Evolutionary conservation across 352 stramenopile genomes (phyloP), one percentile per base, ranked within the genome.

Genomic region (Phytopythium aichiense): DNA sequence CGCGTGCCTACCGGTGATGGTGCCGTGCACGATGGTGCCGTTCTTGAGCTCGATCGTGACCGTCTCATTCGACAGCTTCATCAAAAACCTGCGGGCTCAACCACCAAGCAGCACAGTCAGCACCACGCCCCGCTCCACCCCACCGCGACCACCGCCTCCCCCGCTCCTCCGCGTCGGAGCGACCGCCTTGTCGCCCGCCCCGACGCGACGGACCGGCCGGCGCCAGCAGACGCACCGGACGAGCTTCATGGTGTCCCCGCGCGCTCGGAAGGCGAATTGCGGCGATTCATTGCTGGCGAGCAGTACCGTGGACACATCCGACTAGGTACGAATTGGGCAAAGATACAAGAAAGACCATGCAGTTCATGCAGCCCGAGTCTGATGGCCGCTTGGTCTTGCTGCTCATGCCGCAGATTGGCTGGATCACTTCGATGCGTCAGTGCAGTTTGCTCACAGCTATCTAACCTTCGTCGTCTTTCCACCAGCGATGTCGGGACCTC

Each of bases 31-130:
- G 37, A 99, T 98, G n/a, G 97, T 99, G 55, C 97, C 97, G 83
- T 99, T 99, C 83, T 99, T 99, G n/a, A 99, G 85, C 73, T 99
- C 98, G 63, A 99, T 99, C 37, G 97, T 99, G 40, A 99, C 97
- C 60, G 97, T 98, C 81, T 99, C 97, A 60, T 98, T 98, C 60
- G 97, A 98, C 53, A 99, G 84, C 75, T 99, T 99, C 95, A 98
- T 98, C 71, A 98, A 91, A 79, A 98, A 98, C 63, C 94, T 95
- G 57, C 55, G n/a, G 6, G 42, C 0, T 7, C 28, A 31, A 31
- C 3, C 28, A 31, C 28, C 28, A 57, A 12, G 9, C 35, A 31
- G n/a, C 4, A 54, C 9, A 20, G 28, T 67, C 30, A 58, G 33
- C 43, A 8, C 23, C 8, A 1, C 16, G 20, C 18, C 9, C 18